Base-by-base conservation (phyloP, 1,284 basidiomycete genomes). In the Naganishia sp. region DNA sequence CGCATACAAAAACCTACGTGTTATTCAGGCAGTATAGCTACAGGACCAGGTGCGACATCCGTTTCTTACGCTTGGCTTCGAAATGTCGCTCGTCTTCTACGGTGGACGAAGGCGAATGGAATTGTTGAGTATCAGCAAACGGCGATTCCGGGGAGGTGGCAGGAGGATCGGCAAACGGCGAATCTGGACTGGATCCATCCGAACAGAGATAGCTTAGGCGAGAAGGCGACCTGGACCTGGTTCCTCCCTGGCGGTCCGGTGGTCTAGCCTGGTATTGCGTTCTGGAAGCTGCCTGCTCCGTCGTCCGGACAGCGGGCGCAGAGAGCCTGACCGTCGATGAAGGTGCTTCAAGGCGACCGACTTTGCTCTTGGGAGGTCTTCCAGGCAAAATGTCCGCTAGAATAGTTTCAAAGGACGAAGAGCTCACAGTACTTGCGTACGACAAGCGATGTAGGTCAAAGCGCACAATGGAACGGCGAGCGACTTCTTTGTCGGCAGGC, bases 391-490 rank as follows among this genome's bases (percentile, higher is more conserved):
- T 61, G 2, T 41, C 58, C 32, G 58, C 45, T 13, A 61, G 23
- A 3, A 39, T 35, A 3, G 58, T 42, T 18, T 61, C 58, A 2
- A 17, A 35, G 3, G 58, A 61, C 13, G 58, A 61, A 3, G 47
- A n/a, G 18, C 47, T 61, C 1, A 42, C 18, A n/a, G 23, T 61
- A 51, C 58, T 61, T 23, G 21, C 47, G 10, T 6, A 35, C 18
- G 58, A 61, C 47, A 50, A 18, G 58, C 58, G 58, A 42, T 61
- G 58, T 18, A 61, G 17, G 23, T 61, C 58, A 39, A 61, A 61
- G 28, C 58, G 58, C 2, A 61, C 58, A 2, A 61, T 42, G 15
- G 58, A 61, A 43, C 58, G 47, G 11, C 58, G 58, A 15, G 58
- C 41, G 6, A 42, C 41, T 21, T 61, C 31, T 35, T 31, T n/a